Percentiles rank a stretch among this genome's conserved stretches.
These are phyloP conservation scores for Protostelium mycophagum DNA, from an alignment of 78 protist genomes.

Conservation along the genomic window DNA sequence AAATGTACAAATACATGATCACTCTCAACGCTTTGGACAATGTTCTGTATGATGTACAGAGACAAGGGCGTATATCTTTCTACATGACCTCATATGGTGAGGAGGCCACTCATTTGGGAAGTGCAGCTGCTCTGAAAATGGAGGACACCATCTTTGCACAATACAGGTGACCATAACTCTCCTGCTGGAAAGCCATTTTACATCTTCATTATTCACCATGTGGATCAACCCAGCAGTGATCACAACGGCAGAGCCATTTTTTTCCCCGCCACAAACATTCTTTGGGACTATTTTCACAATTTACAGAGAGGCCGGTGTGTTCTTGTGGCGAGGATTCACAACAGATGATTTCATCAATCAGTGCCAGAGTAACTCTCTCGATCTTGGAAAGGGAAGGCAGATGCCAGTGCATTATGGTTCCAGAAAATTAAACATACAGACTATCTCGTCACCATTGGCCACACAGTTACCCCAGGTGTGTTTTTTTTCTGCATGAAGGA, in stretches of 20 bases:
- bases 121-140: conserved; percentile 70
- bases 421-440: conserved; percentile 77
- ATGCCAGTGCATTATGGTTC: conserved; percentile 97
- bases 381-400: conserved; percentile 92
- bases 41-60: conserved; percentile 83
- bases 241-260: too few species aligned
- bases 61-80: conserved; percentile 89
- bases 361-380: conserved; percentile 75
- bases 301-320: conserved; percentile 84
- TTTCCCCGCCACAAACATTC: too few species aligned
- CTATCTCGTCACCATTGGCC: conserved; percentile 84
- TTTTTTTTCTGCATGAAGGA: too few species aligned
- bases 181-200: background rate
- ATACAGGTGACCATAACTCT: too few species aligned
- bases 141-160: conserved; percentile 84
- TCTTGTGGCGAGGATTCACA: conserved; percentile 86
- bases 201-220: too few species aligned
- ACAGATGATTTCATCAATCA: conserved; percentile 78
- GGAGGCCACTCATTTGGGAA: conserved; percentile 85
- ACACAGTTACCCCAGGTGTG: background rate
- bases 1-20: conserved; percentile 76
- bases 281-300: background rate
- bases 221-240: too few species aligned
- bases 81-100: conserved; percentile 94
- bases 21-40: conserved; percentile 74